These are phyloP conservation scores for Raffaelea arxii DNA, from an alignment of 2,329 filamentous ascomycete genomes.

Conservation along the genomic window DNA sequence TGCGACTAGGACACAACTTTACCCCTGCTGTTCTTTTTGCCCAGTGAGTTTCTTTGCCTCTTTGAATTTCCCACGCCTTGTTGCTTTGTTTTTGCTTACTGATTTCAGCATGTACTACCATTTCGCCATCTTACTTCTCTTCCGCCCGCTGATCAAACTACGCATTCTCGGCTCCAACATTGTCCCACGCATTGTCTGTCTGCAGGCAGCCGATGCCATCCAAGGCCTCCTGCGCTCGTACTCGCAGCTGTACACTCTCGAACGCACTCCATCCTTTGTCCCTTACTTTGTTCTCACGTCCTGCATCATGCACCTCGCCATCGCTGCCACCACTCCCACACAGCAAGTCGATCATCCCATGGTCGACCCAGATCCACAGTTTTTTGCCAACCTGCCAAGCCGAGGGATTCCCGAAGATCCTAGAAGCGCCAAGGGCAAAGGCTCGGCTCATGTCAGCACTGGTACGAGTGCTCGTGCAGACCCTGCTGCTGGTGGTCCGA, in stretches of 20 bases:
- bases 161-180: constrained; percentile 54
- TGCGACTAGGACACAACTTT: constrained; percentile 58
- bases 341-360: background rate
- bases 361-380: too few relatives aligned
- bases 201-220: constrained; percentile 50
- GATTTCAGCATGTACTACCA: constrained; percentile 56
- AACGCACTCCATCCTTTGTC: constrained; percentile 50
- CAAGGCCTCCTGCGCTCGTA: constrained; percentile 46
- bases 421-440: too few relatives aligned
- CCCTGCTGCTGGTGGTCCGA: too few relatives aligned
- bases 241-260: constrained; percentile 47
- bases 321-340: too few relatives aligned
- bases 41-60: constrained; percentile 47
- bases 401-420: too few relatives aligned
- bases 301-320: constrained; percentile 50
- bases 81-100: background rate
- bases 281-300: constrained; percentile 53
- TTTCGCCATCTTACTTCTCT: constrained; percentile 61
- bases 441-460: too few relatives aligned
- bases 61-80: background rate
- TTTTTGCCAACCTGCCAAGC: too few relatives aligned
- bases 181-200: constrained; percentile 55
- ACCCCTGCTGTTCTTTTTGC: constrained; percentile 64
- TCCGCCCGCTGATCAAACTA: constrained; percentile 60
- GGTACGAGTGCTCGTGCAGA: too few relatives aligned